phyloP scores from a whole-genome alignment of 495 filamentous ascomycete species.

The Neurospora intermedia region DNA sequence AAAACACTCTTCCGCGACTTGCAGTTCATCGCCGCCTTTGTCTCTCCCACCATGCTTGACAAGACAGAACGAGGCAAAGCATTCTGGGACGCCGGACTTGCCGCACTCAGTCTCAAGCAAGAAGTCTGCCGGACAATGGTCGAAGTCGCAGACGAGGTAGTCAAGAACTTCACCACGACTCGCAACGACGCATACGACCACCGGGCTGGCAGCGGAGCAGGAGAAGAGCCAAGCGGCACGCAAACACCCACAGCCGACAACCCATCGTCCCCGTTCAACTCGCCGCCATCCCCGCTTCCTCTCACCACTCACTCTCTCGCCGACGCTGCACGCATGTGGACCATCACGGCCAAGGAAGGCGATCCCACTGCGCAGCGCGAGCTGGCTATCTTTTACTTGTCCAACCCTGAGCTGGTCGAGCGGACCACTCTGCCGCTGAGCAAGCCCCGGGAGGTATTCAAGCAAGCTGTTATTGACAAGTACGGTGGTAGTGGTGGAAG shows the following conservation, averaged over 20 bases:
- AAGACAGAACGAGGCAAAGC: slow-evolving; percentile 81
- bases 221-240: slow-evolving; percentile 9
- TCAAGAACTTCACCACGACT: slow-evolving; percentile 43
- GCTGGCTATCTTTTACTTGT: slow-evolving; percentile 87
- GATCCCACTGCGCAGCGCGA: slow-evolving; percentile 89
- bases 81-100: slow-evolving; percentile 88
- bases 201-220: slow-evolving; percentile 14
- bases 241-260: slow-evolving; percentile 6
- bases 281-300: slow-evolving; percentile 31
- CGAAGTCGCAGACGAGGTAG: slow-evolving; percentile 69
- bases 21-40: slow-evolving; percentile 90
- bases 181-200: slow-evolving; percentile 17
- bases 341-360: slow-evolving; percentile 89
- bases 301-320: slow-evolving; percentile 53
- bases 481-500: slow-evolving; percentile 36
- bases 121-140: slow-evolving; percentile 86
- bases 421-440: slow-evolving; percentile 76
- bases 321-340: slow-evolving; percentile 86
- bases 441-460: slow-evolving; percentile 82
- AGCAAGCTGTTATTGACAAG: slow-evolving; percentile 73
- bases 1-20: slow-evolving; percentile 90
- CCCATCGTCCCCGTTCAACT: slow-evolving; percentile 10
- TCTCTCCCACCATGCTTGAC: slow-evolving; percentile 69
- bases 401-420: slow-evolving; percentile 79
- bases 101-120: slow-evolving; percentile 79